Evolutionary conservation across 805 yeast genomes (phyloP).

Genomic region (Blastobotrys terrestris): DNA sequence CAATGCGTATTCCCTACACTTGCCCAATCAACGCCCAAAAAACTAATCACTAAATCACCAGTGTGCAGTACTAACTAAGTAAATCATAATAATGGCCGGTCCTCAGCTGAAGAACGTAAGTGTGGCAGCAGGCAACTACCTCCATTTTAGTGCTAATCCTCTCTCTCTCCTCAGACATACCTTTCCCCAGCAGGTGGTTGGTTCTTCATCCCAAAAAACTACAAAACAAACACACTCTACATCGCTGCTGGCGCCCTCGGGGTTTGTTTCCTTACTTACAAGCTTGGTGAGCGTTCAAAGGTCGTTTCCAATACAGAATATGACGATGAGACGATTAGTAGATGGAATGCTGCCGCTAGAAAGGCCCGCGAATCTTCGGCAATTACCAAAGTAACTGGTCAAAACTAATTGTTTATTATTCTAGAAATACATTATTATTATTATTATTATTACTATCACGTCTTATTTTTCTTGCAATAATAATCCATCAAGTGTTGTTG

Average conservation of each 20-base stretch:
- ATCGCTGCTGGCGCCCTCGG: constrained; percentile 37
- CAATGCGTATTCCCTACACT: too few species aligned
- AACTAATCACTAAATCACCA: background rate
- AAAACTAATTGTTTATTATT: background rate
- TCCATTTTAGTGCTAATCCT: background rate
- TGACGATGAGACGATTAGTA: constrained; percentile 35
- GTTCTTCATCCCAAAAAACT: constrained; percentile 48
- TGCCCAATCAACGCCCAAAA: too few species aligned
- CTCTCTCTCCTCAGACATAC: background rate
- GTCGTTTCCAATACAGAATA: constrained; percentile 34
- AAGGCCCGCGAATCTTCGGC: constrained; percentile 29
- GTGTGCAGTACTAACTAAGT: background rate
- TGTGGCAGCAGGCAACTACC: too few species aligned
- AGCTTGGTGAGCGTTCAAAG: constrained; percentile 35
- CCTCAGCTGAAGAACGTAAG: constrained; percentile 1
- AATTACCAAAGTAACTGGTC: constrained; percentile 21
- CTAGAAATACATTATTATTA: background rate
- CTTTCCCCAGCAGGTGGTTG: constrained; percentile 49
- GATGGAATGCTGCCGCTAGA: constrained; percentile 45
- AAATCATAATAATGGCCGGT: background rate
- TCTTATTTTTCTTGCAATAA: constrained; percentile 11
- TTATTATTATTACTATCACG: background rate
- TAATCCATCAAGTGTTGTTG: constrained; percentile 26
- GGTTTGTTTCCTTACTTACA: constrained; percentile 30
- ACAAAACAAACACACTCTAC: constrained; percentile 38